A percentile compares a stretch with the other conserved stretches of the same genome.
Conservation (phyloP, 2,329 filamentous ascomycete genomes). For the Helotiales sp. region DNA sequence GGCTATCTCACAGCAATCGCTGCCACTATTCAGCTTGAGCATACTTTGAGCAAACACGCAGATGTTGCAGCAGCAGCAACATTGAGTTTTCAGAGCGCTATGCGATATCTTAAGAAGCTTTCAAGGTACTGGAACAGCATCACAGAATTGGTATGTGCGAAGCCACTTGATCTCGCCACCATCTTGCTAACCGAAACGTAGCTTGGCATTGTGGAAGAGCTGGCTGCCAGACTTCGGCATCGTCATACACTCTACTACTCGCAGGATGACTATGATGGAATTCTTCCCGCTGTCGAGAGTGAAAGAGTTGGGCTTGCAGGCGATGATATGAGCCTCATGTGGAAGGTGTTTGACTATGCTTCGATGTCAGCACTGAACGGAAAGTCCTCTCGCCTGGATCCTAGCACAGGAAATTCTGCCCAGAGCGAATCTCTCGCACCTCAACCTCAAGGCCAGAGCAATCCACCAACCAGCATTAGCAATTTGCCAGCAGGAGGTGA, state of each 20-base stretch:
- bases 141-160: slow-evolving; percentile 20
- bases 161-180: neutral
- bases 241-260: slow-evolving; percentile 31
- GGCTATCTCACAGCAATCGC: slow-evolving; percentile 30
- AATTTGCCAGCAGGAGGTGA: neutral
- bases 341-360: slow-evolving; percentile 32
- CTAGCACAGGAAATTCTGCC: neutral
- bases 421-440: neutral
- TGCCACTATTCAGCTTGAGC: slow-evolving; percentile 30
- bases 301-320: slow-evolving; percentile 27
- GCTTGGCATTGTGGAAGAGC: slow-evolving; percentile 29
- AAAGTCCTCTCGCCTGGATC: neutral
- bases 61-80: slow-evolving; percentile 29
- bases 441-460: neutral
- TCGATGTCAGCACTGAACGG: slow-evolving; percentile 26
- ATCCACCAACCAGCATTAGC: neutral
- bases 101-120: slow-evolving; percentile 26
- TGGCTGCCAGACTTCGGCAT: slow-evolving; percentile 26
- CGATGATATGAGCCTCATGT: slow-evolving; percentile 29
- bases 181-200: slow-evolving; percentile 3
- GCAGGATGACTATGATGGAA: slow-evolving; percentile 32
- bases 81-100: slow-evolving; percentile 27
- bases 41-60: slow-evolving; percentile 30
- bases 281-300: slow-evolving; percentile 27
- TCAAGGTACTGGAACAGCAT: slow-evolving; percentile 31